Conservation (phyloP, 306 rosid genomes). For the Cucurbita pepo region DNA sequence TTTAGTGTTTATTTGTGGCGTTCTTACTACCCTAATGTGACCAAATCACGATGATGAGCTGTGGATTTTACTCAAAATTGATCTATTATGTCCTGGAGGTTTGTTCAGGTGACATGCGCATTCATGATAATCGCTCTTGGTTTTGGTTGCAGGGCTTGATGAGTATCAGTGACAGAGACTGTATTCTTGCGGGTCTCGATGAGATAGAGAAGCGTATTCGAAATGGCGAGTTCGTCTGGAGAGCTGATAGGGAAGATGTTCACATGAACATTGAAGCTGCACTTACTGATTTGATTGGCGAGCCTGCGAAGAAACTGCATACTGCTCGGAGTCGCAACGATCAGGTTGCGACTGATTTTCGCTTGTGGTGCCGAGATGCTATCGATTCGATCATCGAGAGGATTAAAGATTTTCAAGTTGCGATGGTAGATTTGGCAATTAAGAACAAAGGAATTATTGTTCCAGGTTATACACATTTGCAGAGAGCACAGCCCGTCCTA, state of each 20-base stretch:
- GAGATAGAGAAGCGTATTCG: constrained; percentile 56
- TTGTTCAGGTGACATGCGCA: neutral
- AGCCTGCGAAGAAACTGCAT: constrained; percentile 91
- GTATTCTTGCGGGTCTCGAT: constrained; percentile 52
- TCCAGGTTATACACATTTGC: constrained; percentile 91
- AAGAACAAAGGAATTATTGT: constrained; percentile 54
- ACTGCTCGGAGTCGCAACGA: constrained; percentile 89
- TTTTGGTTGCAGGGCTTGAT: constrained; percentile 53
- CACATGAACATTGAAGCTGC: constrained; percentile 98
- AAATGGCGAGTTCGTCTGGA: constrained; percentile 68
- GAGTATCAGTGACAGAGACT: constrained; percentile 39
- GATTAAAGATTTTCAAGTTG: constrained; percentile 51
- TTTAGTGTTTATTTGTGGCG: neutral
- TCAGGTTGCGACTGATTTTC: constrained; percentile 61
- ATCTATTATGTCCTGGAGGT: neutral
- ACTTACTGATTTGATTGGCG: constrained; percentile 80
- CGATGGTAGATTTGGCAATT: constrained; percentile 49
- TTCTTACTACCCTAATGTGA: neutral
- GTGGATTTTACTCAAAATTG: neutral
- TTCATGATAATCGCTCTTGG: neutral
- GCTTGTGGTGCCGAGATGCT: constrained; percentile 86
- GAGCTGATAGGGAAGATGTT: constrained; percentile 85
- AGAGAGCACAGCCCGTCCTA: constrained; percentile 83
- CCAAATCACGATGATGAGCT: neutral
- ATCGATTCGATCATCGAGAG: constrained; percentile 39